Conservation (phyloP, 228 moss, liverwort and hornwort species). For the Sphagnum fallax region DNA sequence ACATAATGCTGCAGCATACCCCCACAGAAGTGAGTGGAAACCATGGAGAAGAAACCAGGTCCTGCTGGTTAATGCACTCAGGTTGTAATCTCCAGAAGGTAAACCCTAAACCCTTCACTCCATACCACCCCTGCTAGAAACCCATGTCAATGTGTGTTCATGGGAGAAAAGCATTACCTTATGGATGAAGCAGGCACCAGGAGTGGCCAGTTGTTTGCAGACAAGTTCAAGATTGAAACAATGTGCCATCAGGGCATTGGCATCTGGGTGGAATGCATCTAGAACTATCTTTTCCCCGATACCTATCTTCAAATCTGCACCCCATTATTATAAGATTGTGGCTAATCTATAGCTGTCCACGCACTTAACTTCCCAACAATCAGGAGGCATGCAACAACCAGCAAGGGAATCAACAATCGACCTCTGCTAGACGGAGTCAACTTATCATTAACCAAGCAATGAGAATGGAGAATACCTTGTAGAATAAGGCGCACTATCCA, state of each 20-base stretch:
- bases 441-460: neutral
- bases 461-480: slow-evolving; percentile 4
- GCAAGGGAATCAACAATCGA: neutral
- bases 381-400: neutral
- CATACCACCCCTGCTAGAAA: too few species aligned
- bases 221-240: slow-evolving; percentile 16
- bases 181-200: neutral
- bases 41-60: neutral
- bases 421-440: too few species aligned
- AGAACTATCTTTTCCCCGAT: slow-evolving; percentile 12
- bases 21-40: neutral
- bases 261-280: slow-evolving; percentile 15
- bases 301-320: slow-evolving; percentile 15
- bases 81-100: slow-evolving; percentile 3
- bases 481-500: slow-evolving; percentile 13
- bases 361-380: neutral
- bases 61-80: neutral
- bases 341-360: too few species aligned
- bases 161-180: slow-evolving; percentile 7
- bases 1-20: neutral
- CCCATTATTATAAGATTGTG: neutral
- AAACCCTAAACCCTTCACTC: too few species aligned
- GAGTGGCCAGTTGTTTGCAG: slow-evolving; percentile 4
- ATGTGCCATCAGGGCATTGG: slow-evolving; percentile 8
- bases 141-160: neutral